Percentiles rank a stretch among this genome's conserved stretches.
phyloP scores from a whole-genome alignment of 2,329 filamentous ascomycete genomes.

The Diaporthe sp. region DNA sequence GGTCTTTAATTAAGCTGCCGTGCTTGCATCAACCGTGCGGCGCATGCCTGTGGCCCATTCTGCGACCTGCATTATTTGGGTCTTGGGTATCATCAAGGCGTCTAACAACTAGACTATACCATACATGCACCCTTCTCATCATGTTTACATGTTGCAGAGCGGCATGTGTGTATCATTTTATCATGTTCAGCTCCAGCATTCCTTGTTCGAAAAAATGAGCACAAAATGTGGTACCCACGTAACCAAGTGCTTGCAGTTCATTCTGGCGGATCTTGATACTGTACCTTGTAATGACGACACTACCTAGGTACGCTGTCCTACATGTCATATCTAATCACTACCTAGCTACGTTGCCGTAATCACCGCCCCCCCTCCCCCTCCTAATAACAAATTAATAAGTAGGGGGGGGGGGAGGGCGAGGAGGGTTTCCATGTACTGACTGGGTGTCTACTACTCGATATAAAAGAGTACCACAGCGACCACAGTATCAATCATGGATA shows the following conservation, averaged over 20 bases:
- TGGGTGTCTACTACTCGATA: no score
- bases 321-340: neutral
- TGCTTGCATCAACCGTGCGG: slow-evolving; percentile 30
- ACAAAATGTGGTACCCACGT: neutral
- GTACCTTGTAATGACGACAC: neutral
- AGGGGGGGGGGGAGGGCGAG: no score
- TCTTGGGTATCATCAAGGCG: neutral
- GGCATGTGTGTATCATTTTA: neutral
- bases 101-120: neutral
- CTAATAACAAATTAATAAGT: no score
- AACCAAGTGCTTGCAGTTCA: neutral
- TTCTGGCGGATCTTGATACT: neutral
- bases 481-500: no score
- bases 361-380: no score
- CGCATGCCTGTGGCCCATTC: slow-evolving; percentile 30
- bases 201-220: neutral
- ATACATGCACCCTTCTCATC: neutral
- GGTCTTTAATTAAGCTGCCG: slow-evolving; percentile 1
- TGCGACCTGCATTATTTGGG: slow-evolving; percentile 13
- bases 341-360: no score
- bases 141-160: neutral
- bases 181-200: neutral
- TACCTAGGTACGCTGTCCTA: no score
- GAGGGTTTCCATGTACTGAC: no score
- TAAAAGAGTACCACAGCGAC: no score